phyloP scores from a whole-genome alignment of 441 rosid species.

The Populus hybrid region DNA sequence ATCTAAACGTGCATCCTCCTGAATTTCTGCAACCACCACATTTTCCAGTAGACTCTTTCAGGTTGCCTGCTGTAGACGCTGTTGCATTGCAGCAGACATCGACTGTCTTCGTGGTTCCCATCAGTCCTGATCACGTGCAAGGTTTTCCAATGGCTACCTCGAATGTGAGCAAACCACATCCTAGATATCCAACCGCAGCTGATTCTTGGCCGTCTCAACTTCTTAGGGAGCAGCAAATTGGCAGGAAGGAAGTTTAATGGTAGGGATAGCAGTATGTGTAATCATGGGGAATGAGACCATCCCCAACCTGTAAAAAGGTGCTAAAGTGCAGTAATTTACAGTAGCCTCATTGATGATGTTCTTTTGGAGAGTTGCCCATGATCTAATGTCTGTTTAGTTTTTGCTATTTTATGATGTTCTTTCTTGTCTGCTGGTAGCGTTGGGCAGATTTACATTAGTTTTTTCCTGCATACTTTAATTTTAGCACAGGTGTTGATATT shows the following conservation, averaged over 20 bases:
- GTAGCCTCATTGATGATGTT: background rate
- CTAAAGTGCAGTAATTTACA: background rate
- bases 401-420: background rate
- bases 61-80: constrained; percentile 37
- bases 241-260: constrained; percentile 29
- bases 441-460: background rate
- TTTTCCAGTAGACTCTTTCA: constrained; percentile 23
- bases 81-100: constrained; percentile 39
- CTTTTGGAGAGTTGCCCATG: background rate
- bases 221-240: constrained; percentile 44
- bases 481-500: background rate
- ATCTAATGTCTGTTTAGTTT: background rate
- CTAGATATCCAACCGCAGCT: constrained; percentile 67
- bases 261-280: constrained; percentile 15
- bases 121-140: constrained; percentile 41
- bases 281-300: constrained; percentile 15
- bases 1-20: constrained; percentile 50
- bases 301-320: background rate
- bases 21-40: constrained; percentile 36
- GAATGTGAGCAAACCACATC: constrained; percentile 77
- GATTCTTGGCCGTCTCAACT: constrained; percentile 87
- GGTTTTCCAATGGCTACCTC: constrained; percentile 32
- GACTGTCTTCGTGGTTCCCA: constrained; percentile 64
- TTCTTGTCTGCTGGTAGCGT: background rate
- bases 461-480: background rate